phyloP scores from a whole-genome alignment of 2,329 filamentous ascomycete genomes.

The Aspergillus tanneri region DNA sequence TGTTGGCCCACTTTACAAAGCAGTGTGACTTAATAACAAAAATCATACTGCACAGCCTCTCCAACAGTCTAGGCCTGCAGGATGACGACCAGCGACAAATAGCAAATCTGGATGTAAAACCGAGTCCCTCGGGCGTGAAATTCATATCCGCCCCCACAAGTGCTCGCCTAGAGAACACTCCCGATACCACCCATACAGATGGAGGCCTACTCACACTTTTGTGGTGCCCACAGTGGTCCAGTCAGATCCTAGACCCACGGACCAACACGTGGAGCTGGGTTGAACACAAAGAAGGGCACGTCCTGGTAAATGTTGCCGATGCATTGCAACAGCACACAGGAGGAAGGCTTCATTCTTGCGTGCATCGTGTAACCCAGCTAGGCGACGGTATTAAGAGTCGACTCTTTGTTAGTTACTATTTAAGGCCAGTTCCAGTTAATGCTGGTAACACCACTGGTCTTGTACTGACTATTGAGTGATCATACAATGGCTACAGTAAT shows the following conservation, averaged over 20 bases:
- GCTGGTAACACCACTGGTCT: no score
- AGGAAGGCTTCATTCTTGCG: constrained; percentile 23
- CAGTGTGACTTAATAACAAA: constrained; percentile 10
- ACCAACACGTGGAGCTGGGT: constrained; percentile 20
- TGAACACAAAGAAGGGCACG: constrained; percentile 17
- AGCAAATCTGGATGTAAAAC: constrained; percentile 6
- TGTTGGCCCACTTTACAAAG: constrained; percentile 6
- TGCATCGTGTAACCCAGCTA: constrained; percentile 27
- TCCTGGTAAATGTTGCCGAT: constrained; percentile 27
- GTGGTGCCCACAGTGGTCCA: constrained; percentile 20
- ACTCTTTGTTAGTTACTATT: constrained; percentile 28
- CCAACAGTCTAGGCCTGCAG: constrained; percentile 8
- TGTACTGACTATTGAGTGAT: no score
- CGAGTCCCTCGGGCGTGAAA: constrained; percentile 15
- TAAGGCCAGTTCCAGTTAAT: no score
- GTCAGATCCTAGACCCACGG: constrained; percentile 12
- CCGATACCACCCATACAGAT: constrained; percentile 18
- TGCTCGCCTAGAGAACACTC: constrained; percentile 7
- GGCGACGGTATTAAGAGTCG: constrained; percentile 21
- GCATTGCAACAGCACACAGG: constrained; percentile 23
- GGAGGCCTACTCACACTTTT: neutral
- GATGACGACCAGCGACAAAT: constrained; percentile 6
- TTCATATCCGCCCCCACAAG: constrained; percentile 17
- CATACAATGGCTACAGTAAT: no score
- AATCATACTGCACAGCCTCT: constrained; percentile 10